phyloP scores from a whole-genome alignment of 257 asterid genomes.

The Solanum lycopersicoides region DNA sequence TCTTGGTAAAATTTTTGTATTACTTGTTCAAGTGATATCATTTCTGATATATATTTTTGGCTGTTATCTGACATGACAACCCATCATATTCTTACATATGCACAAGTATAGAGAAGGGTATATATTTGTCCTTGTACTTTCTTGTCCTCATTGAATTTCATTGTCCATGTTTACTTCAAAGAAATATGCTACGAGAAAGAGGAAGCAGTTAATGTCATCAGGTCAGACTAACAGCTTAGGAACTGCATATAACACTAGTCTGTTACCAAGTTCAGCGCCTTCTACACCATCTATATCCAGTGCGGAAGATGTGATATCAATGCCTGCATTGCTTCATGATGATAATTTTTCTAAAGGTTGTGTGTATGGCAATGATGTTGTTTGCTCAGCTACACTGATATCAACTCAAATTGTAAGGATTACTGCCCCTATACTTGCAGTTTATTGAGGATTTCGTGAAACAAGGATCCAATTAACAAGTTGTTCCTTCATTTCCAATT shows the following conservation, averaged over 20 bases:
- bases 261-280: neutral
- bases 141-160: neutral
- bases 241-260: neutral
- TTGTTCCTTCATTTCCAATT: neutral
- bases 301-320: neutral
- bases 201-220: conserved; percentile 13
- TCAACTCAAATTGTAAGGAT: conserved; percentile 1
- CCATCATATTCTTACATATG: neutral
- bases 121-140: neutral
- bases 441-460: neutral
- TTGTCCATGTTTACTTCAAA: neutral
- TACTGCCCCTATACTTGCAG: neutral
- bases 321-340: conserved; percentile 7
- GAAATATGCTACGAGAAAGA: conserved; percentile 8
- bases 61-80: neutral
- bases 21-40: neutral
- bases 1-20: neutral
- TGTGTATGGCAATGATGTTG: neutral
- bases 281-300: conserved; percentile 4
- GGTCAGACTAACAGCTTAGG: conserved; percentile 7
- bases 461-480: neutral
- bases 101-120: neutral
- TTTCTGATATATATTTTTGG: neutral
- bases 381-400: neutral
- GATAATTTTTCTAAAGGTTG: conserved; percentile 8